Evolutionary conservation across 2,329 filamentous ascomycete genomes (phyloP).

Genomic region (Ophiostoma himal-ulmi): DNA sequence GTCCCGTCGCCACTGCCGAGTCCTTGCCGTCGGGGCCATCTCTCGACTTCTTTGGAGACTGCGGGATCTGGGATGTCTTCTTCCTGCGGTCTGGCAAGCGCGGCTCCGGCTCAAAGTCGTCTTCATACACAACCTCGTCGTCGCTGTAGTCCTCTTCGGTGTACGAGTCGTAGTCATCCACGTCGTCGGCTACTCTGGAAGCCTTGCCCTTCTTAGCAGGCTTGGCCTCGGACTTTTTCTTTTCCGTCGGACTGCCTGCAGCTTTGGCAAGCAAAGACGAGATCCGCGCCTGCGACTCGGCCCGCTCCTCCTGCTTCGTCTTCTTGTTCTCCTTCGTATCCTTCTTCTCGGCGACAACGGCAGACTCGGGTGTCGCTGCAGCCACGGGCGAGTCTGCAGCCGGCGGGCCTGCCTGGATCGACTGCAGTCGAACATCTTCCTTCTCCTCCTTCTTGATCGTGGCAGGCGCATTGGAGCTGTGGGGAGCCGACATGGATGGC

Average conservation of each 20-base stretch:
- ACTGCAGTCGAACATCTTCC: background rate
- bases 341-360: too few relatives aligned
- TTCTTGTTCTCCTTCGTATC: background rate
- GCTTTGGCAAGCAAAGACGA: background rate
- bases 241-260: background rate
- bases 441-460: background rate
- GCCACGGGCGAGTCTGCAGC: too few relatives aligned
- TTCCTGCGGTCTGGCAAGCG: background rate
- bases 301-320: background rate
- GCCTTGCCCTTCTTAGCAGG: background rate
- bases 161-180: background rate
- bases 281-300: background rate
- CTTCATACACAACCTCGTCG: background rate
- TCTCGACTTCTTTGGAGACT: background rate
- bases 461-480: background rate
- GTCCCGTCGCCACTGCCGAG: conserved; percentile 10
- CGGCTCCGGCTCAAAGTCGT: background rate
- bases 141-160: background rate
- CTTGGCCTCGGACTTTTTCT: background rate
- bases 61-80: background rate
- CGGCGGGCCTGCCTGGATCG: background rate
- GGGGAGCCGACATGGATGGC: background rate
- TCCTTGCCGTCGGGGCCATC: background rate
- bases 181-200: background rate
- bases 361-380: too few relatives aligned